Percentiles rank a stretch among this genome's conserved stretches.
These are phyloP conservation scores for Testicularia cyperi DNA, from an alignment of 1,284 basidiomycete genomes.

Conservation along the genomic window DNA sequence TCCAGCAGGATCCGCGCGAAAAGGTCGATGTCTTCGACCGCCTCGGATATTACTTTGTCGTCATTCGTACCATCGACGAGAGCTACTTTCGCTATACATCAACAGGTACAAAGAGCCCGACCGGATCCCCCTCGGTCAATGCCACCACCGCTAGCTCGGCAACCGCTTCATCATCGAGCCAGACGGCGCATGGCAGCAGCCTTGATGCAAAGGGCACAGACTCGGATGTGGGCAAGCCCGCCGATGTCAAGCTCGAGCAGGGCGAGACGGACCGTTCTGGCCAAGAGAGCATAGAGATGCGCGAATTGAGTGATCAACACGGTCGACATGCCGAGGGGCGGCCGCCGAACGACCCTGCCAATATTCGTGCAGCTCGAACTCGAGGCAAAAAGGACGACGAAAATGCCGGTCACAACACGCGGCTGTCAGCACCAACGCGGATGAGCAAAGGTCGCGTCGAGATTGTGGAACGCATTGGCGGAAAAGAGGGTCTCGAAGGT, in stretches of 20 bases:
- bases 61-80: conserved; percentile 77
- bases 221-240: no score
- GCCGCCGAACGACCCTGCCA: background rate
- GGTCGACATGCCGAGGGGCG: background rate
- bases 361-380: no score
- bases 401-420: conserved; percentile 2
- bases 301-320: conserved; percentile 6
- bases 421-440: conserved; percentile 23
- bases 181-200: no score
- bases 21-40: conserved; percentile 86
- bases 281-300: conserved; percentile 28
- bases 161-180: no score
- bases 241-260: conserved; percentile 6
- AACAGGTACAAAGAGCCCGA: conserved; percentile 22
- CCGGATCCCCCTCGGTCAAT: conserved; percentile 9
- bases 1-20: conserved; percentile 90
- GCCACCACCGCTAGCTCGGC: no score
- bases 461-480: conserved; percentile 66
- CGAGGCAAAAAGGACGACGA: background rate
- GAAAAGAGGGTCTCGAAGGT: conserved; percentile 67
- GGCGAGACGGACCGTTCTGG: conserved; percentile 1
- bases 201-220: no score
- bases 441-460: conserved; percentile 61
- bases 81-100: conserved; percentile 66
- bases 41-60: conserved; percentile 90